Base-by-base conservation (phyloP, 495 filamentous ascomycete genomes). In the Delitschia confertaspora region DNA sequence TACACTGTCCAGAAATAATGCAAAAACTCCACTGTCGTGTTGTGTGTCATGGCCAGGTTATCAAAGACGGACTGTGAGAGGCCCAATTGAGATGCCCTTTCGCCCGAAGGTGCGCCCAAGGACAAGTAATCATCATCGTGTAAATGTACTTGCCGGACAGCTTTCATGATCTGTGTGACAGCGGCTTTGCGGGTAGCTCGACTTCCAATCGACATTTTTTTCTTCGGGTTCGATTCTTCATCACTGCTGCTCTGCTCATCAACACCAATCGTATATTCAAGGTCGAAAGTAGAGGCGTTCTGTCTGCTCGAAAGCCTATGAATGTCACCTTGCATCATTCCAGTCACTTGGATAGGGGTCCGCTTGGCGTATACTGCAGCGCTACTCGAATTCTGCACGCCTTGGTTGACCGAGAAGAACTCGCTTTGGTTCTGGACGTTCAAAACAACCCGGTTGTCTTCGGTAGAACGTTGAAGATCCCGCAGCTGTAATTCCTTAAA, bases 1-100 rank as follows among this genome's bases (percentile, higher is more conserved):
- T 91, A 95, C 3, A 84, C 76, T 25, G 75, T 68, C 88, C 88
- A 96, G 69, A 95, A 98, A 58, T 96, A 88, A 49, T 84, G 80
- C n/a, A 98, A 66, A 56, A 96, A 96, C 51, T 96, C 93, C 6
- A 80, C 83, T 0, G 87, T 86, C 0, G 91, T 95, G 29, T 88
- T 86, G 58, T 96, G 87, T 13, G 88, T 93, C 17, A 94, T 72
- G 19, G 73, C 76, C 27, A 93, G 72, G 3, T 79, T 75, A 42
- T 93, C 80, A 29, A 85, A 81, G 3, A 87, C 66, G 0, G 67
- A 60, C 0, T 68, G 46, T 0, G 84, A 75, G 9, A 96, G 69
- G 8, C 81, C 80, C 52, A 73, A 75, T 74, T 17, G 72, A 63
- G 41, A 58, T 65, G 57, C 46, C 51, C 67, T 62, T 11, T 66